Evolutionary conservation across 306 rosid genomes (phyloP), one percentile per base, ranked within the genome.

Genomic region (Begonia peltatifolia): DNA sequence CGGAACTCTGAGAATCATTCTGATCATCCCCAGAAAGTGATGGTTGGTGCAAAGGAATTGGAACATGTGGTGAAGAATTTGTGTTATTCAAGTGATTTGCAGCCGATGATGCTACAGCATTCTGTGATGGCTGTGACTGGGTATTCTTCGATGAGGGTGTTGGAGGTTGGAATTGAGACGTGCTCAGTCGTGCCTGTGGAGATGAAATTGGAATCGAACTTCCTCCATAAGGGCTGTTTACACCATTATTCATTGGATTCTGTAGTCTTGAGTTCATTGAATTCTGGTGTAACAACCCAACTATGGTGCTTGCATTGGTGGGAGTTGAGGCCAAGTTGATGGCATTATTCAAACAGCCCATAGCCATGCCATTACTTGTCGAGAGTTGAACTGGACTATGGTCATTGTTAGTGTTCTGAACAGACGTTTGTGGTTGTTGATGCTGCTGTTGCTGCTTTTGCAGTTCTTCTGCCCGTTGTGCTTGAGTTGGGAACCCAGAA

Each of bases 261-360:
- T 71, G 93, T 54, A 77, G 96, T 65, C 99, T 75, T 62, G 89
- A 77, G 61, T 86, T 86, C 84, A 92, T 82, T 4, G 99, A 92
- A 69, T 92, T 87, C 60, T 92, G 99, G 67, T 86, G 96, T 50
- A 92, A 88, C 62, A 92, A 88, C 50, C 99, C 99, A 60, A 73
- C 99, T 56, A 92, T 92, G 58, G 99, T 86, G 75, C 94, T 92
- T 46, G 94, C 66, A 54, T 86, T 68, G 62, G 94, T 71, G 16
- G 96, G 65, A 58, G 95, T 67, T 51, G 95, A 73, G 41, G 85
- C 85, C 42, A 86, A 42, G 70, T 72, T 83, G 61, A 72, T 69
- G 57, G 65, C 41, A 56, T 74, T 86, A 81, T 75, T 85, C 71
- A 83, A 84, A 67, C 73, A 30, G 38, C 38, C 38, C 38, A 30